Evolutionary conservation across 257 asterid species (phyloP).

Genomic region (Forsythia viridissima): DNA sequence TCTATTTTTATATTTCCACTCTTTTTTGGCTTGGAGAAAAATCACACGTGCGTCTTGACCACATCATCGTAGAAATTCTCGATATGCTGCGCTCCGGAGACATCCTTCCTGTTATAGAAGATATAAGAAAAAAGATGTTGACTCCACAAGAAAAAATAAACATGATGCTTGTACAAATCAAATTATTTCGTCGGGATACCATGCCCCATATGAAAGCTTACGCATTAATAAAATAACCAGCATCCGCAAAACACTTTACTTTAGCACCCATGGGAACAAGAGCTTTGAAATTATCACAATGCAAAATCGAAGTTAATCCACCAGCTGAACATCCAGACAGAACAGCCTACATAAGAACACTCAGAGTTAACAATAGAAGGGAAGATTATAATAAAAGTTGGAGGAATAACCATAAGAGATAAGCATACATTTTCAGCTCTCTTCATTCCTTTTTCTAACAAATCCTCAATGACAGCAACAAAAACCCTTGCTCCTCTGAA

Average conservation of each 20-base stretch:
- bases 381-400: not conserved
- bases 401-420: not conserved
- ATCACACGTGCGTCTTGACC: slow-evolving; percentile 69
- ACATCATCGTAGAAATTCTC: slow-evolving; percentile 53
- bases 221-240: slow-evolving; percentile 77
- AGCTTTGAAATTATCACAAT: slow-evolving; percentile 68
- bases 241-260: slow-evolving; percentile 86
- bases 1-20: not conserved
- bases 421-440: slow-evolving; percentile 19
- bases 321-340: slow-evolving; percentile 94
- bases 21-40: not conserved
- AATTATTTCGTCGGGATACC: no score
- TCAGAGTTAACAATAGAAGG: not conserved
- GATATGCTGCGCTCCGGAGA: slow-evolving; percentile 57
- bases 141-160: not conserved
- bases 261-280: slow-evolving; percentile 58
- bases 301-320: slow-evolving; percentile 70
- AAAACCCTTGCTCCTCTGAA: slow-evolving; percentile 57
- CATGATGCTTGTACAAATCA: not conserved
- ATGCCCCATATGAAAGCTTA: slow-evolving; percentile 27
- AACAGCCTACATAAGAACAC: slow-evolving; percentile 52
- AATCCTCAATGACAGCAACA: slow-evolving; percentile 47
- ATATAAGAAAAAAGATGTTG: not conserved
- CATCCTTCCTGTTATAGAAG: slow-evolving; percentile 58
- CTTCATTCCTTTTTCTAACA: slow-evolving; percentile 14